These are phyloP conservation scores for Pyrenochaeta sp. DNA, from an alignment of 2,329 filamentous ascomycete species.

Conservation along the genomic window DNA sequence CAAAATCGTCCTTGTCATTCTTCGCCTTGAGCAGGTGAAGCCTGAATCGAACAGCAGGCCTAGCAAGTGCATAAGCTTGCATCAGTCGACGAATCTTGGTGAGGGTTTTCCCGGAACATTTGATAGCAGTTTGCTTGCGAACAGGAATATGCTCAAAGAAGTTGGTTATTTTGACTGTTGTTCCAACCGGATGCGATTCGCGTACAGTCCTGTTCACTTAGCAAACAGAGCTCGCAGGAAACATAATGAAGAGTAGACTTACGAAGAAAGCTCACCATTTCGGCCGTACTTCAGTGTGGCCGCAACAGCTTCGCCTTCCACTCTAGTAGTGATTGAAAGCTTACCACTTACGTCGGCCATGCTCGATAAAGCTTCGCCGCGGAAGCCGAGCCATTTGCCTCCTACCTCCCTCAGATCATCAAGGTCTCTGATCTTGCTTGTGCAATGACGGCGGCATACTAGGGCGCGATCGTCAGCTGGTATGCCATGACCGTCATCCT, in stretches of 20 bases:
- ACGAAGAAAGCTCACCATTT: slow-evolving; percentile 59
- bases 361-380: slow-evolving; percentile 76
- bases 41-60: slow-evolving; percentile 68
- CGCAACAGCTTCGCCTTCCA: slow-evolving; percentile 68
- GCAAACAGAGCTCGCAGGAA: slow-evolving; percentile 7
- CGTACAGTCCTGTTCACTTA: slow-evolving; percentile 29
- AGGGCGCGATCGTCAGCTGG: slow-evolving; percentile 66
- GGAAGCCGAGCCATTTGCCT: slow-evolving; percentile 73
- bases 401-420: slow-evolving; percentile 67
- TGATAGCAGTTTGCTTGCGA: slow-evolving; percentile 66
- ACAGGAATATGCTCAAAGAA: slow-evolving; percentile 71
- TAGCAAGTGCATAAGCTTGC: slow-evolving; percentile 71
- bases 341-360: slow-evolving; percentile 66
- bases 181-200: slow-evolving; percentile 70
- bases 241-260: slow-evolving; percentile 3
- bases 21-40: slow-evolving; percentile 67
- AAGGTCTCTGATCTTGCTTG: slow-evolving; percentile 75
- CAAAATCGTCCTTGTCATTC: slow-evolving; percentile 64
- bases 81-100: slow-evolving; percentile 68
- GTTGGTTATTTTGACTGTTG: slow-evolving; percentile 68
- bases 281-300: slow-evolving; percentile 60
- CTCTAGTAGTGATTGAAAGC: slow-evolving; percentile 70
- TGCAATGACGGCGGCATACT: slow-evolving; percentile 73
- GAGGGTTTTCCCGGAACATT: slow-evolving; percentile 66
- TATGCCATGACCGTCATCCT: slow-evolving; percentile 75